Evolutionary conservation across 2,329 filamentous ascomycete species (phyloP), one percentile per base, ranked within the genome.

Genomic region (Nothophaeocryptopus gaeumannii): DNA sequence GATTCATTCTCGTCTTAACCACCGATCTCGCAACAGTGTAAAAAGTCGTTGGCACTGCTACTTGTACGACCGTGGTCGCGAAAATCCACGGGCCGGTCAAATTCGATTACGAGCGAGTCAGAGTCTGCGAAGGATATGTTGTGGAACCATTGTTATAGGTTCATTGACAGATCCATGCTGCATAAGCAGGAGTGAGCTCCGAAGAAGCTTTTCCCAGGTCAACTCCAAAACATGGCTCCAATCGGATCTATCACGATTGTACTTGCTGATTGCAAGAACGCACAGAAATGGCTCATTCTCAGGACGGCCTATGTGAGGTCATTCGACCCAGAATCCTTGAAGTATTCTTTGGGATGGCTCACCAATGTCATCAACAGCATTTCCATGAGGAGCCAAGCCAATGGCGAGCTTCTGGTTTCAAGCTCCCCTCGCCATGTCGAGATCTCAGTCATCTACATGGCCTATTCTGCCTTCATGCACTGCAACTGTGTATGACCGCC

Each of bases 401-500:
- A 38, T 14, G 35, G 35, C 20, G 20, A 26, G 20, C 20, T 26
- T 26, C 20, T 26, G 20, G 20, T 26, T 26, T 26, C 20, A 26
- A 26, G 20, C 20, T 26, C 20, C 20, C 20, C 20, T 3, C 4
- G 20, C 20, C 20, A 26, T 26, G 20, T 26, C 20, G 35, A 14
- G 5, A 38, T 38, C 35, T 38, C 38, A 15, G 37, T 31, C 16
- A 30, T 35, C 15, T 8, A 1, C 14, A 11, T n/a, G 15, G 13
- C n/a, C 32, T 30, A 7, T 8, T 11, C 38, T 10, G 7, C 29
- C n/a, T 13, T 16, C 41, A 26, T 11, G 11, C 30, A 34, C 16
- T 35, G 14, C 39, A 33, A 31, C 30, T 35, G 45, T 26, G 20
- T 38, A 40, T 47, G 45, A 47, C 29, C 37, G 20, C 31, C 14